These are phyloP conservation scores for Wakefieldia striispora DNA, from an alignment of 768 basidiomycete genomes.

Conservation along the genomic window DNA sequence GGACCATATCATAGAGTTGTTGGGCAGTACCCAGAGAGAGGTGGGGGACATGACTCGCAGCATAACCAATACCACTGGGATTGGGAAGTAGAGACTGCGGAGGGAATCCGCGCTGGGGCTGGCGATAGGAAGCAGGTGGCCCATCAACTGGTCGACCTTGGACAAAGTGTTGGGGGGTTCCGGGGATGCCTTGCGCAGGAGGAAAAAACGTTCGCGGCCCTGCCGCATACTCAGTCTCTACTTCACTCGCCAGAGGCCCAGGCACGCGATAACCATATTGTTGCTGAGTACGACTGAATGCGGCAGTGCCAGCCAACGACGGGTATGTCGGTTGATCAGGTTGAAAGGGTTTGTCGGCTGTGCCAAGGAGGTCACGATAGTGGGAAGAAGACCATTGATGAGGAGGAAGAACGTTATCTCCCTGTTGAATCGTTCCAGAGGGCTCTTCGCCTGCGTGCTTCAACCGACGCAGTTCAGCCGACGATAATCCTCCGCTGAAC, in stretches of 20 bases:
- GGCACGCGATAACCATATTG: conserved; percentile 52
- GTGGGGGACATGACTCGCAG: conserved; percentile 57
- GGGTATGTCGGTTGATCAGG: conserved; percentile 57
- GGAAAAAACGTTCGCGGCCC: conserved; percentile 58
- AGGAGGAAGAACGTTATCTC: conserved; percentile 38
- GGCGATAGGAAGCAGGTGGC: conserved; percentile 55
- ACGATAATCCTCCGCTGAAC: conserved; percentile 75
- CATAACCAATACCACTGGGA: conserved; percentile 53
- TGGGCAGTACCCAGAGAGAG: conserved; percentile 73
- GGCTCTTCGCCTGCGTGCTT: conserved; percentile 60
- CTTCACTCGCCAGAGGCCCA: conserved; percentile 20
- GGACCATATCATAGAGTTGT: conserved; percentile 80
- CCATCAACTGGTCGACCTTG: conserved; percentile 52
- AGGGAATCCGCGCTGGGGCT: conserved; percentile 56
- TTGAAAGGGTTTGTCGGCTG: conserved; percentile 41
- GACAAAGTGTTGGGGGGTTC: conserved; percentile 45
- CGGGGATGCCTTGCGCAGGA: conserved; percentile 39
- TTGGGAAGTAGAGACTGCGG: conserved; percentile 55
- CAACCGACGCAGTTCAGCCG: conserved; percentile 70
- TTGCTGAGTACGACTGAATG: conserved; percentile 51
- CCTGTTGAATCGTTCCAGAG: conserved; percentile 31
- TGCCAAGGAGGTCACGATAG: conserved; percentile 43
- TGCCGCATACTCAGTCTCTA: conserved; percentile 52
- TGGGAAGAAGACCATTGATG: conserved; percentile 52
- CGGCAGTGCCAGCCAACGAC: conserved; percentile 52